These are phyloP conservation scores for Forsythia viridissima DNA, from an alignment of 257 asterid species.

Conservation along the genomic window DNA sequence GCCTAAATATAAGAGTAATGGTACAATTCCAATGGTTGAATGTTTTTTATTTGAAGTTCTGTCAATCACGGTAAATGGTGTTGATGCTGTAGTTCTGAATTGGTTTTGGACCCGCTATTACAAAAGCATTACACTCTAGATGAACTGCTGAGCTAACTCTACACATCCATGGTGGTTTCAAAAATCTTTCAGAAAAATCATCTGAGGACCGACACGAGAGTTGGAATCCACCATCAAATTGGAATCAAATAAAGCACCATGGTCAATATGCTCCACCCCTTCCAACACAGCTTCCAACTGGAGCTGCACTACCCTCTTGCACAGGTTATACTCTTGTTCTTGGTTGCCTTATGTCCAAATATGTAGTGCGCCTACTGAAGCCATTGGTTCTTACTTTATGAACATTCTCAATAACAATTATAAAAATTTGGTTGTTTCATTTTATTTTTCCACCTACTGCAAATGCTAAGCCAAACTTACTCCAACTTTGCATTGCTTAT, in stretches of 20 bases:
- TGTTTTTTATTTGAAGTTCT: not conserved
- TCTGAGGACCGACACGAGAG: conserved; percentile 38
- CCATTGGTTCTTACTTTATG: not conserved
- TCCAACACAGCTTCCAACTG: conserved; percentile 85
- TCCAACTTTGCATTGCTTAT: no score
- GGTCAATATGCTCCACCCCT: conserved; percentile 57
- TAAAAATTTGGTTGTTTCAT: no score
- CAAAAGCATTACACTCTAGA: not conserved
- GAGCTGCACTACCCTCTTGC: conserved; percentile 91
- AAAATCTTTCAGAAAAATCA: conserved; percentile 48
- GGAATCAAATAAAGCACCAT: conserved; percentile 62
- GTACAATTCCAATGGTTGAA: no score
- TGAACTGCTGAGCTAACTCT: conserved; percentile 20
- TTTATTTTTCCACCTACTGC: no score
- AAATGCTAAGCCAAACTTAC: no score
- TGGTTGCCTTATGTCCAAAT: not conserved
- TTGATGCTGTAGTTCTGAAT: not conserved
- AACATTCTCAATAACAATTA: no score
- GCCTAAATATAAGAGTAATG: no score
- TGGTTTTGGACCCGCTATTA: no score
- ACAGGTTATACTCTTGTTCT: conserved; percentile 56
- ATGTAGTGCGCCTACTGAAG: not conserved
- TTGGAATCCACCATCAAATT: conserved; percentile 16
- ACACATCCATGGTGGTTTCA: conserved; percentile 16
- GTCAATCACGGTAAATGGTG: conserved; percentile 13